These are phyloP conservation scores for Croton laevigatus DNA, from an alignment of 441 rosid species.

Conservation along the genomic window DNA sequence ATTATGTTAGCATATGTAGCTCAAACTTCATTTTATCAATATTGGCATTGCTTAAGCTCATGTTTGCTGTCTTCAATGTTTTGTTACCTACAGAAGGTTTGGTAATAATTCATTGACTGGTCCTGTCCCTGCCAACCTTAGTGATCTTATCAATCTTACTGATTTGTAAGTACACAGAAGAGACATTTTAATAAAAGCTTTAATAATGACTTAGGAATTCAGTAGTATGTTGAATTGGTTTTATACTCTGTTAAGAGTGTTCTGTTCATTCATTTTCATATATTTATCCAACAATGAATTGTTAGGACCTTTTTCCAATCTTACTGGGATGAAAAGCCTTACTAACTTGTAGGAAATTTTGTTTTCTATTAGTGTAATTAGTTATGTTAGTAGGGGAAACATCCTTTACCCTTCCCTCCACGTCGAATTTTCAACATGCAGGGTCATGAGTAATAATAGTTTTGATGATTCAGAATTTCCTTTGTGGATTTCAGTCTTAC, in stretches of 20 bases:
- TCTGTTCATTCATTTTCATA: conserved; percentile 34
- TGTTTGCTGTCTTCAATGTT: conserved; percentile 8
- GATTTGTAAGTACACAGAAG: conserved; percentile 54
- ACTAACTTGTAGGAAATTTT: too few species aligned
- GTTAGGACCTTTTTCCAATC: conserved; percentile 43
- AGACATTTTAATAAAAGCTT: background rate
- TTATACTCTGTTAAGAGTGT: background rate
- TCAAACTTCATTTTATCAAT: conserved; percentile 5
- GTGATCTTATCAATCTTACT: conserved; percentile 41
- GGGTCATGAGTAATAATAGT: conserved; percentile 79
- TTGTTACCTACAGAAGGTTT: conserved; percentile 51
- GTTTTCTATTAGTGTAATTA: conserved; percentile 10
- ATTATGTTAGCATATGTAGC: conserved; percentile 58
- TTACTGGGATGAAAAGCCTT: too few species aligned
- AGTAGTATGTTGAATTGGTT: too few species aligned
- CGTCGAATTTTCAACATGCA: conserved; percentile 23
- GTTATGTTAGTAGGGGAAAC: too few species aligned
- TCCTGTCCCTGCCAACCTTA: conserved; percentile 47
- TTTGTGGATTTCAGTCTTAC: conserved; percentile 45
- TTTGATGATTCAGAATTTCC: conserved; percentile 49
- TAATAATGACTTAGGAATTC: too few species aligned
- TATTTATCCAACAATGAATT: conserved; percentile 60
- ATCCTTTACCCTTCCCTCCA: too few species aligned
- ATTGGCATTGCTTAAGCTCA: background rate
- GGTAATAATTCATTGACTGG: conserved; percentile 57